Conservation (phyloP, 208 protist genomes). For the Leishmania turanica region DNA sequence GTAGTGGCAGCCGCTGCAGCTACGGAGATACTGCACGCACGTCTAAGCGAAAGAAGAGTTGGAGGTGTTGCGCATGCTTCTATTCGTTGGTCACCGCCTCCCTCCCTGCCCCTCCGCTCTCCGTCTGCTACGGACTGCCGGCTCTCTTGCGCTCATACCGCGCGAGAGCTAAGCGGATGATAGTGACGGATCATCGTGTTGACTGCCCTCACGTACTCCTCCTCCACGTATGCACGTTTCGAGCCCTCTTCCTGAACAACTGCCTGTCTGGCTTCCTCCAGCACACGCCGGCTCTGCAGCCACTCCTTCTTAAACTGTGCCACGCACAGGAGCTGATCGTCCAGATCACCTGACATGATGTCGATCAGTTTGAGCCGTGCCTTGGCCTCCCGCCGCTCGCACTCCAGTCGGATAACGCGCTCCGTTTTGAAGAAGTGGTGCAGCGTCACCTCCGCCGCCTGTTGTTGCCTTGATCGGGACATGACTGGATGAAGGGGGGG, state of each 20-base stretch:
- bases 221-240: slow-evolving; percentile 24
- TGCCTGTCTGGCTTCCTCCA: slow-evolving; percentile 63
- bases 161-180: slow-evolving; percentile 16
- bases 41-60: not conserved
- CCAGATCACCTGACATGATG: slow-evolving; percentile 61
- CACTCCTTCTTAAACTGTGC: slow-evolving; percentile 87
- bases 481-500: slow-evolving; percentile 8
- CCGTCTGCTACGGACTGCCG: too few relatives aligned
- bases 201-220: slow-evolving; percentile 30
- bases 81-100: not conserved
- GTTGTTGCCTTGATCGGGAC: slow-evolving; percentile 36
- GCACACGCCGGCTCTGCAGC: slow-evolving; percentile 60
- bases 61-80: not conserved
- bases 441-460: slow-evolving; percentile 37
- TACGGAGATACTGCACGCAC: not conserved
- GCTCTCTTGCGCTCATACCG: not conserved
- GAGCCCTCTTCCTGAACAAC: slow-evolving; percentile 50
- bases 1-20: not conserved
- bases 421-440: slow-evolving; percentile 76
- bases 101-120: not conserved
- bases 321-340: slow-evolving; percentile 83
- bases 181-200: slow-evolving; percentile 32
- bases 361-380: slow-evolving; percentile 70
- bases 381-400: slow-evolving; percentile 80
- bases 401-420: slow-evolving; percentile 78